These are phyloP conservation scores for Beauveria pseudobassiana DNA, from an alignment of 2,329 filamentous ascomycete genomes.

Conservation along the genomic window DNA sequence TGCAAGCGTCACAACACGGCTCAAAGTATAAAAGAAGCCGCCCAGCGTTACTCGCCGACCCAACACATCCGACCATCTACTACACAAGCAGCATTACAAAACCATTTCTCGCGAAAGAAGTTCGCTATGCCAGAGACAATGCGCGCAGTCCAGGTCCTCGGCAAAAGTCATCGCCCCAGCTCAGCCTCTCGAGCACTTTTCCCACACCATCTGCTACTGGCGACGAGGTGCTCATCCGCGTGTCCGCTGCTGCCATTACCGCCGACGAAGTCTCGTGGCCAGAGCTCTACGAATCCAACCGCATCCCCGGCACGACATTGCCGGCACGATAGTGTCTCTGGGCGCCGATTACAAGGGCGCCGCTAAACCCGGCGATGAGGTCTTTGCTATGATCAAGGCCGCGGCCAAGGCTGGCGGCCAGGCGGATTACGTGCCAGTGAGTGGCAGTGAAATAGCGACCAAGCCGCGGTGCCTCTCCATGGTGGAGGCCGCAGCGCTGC, in stretches of 20 bases:
- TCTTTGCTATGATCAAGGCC: slow-evolving; percentile 23
- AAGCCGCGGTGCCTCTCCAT: slow-evolving; percentile 19
- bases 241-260: slow-evolving; percentile 27
- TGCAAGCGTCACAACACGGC: neutral
- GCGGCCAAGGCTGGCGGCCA: slow-evolving; percentile 18
- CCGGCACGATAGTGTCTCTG: slow-evolving; percentile 22
- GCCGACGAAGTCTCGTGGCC: slow-evolving; percentile 28
- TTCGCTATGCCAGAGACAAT: slow-evolving; percentile 16
- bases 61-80: neutral
- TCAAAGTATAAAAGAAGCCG: neutral
- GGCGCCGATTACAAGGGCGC: slow-evolving; percentile 19
- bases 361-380: slow-evolving; percentile 15
- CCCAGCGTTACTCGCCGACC: neutral
- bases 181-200: slow-evolving; percentile 14
- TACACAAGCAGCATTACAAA: neutral
- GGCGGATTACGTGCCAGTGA: slow-evolving; percentile 22
- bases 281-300: slow-evolving; percentile 22
- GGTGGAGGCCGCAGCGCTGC: slow-evolving; percentile 22
- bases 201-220: slow-evolving; percentile 11
- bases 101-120: neutral
- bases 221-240: slow-evolving; percentile 22
- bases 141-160: slow-evolving; percentile 27
- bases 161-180: slow-evolving; percentile 13
- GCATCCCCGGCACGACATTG: slow-evolving; percentile 29
- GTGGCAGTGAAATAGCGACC: slow-evolving; percentile 13